Percentiles rank a stretch among this genome's conserved stretches.
These are phyloP conservation scores for Ensete ventricosum DNA, from an alignment of 176 grass and related monocot species.

Conservation along the genomic window DNA sequence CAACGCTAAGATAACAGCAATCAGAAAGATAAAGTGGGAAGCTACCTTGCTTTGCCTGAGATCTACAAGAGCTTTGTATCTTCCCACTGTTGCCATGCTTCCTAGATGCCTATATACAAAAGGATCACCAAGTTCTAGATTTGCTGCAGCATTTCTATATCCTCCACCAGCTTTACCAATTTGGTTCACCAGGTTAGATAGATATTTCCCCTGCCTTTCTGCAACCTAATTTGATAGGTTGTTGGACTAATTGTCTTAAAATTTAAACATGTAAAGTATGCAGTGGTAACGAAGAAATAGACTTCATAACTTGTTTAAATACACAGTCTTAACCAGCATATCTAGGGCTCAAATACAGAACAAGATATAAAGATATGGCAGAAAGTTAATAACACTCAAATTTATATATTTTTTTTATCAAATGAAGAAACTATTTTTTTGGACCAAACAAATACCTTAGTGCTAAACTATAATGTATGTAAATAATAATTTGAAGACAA, in stretches of 20 bases:
- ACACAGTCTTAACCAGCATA: too few relatives aligned
- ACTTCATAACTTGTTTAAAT: not conserved
- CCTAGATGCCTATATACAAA: constrained; percentile 95
- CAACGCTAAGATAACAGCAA: not conserved
- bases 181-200: constrained; percentile 52
- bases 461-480: too few relatives aligned
- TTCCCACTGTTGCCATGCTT: constrained; percentile 91
- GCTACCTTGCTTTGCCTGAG: constrained; percentile 85
- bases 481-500: too few relatives aligned
- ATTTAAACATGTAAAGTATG: not conserved
- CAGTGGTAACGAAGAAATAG: not conserved
- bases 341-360: too few relatives aligned
- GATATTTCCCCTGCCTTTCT: constrained; percentile 84
- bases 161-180: constrained; percentile 66
- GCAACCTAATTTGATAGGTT: constrained; percentile 52
- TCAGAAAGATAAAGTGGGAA: not conserved
- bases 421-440: too few relatives aligned
- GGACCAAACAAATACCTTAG: too few relatives aligned
- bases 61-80: constrained; percentile 96
- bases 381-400: too few relatives aligned
- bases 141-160: constrained; percentile 39
- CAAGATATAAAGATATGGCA: too few relatives aligned
- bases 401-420: too few relatives aligned
- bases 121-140: constrained; percentile 47
- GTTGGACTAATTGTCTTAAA: not conserved